A percentile compares a stretch with the other conserved stretches of the same genome.
phyloP scores from a whole-genome alignment of 208 protist genomes.

The Crithidia thermophila region DNA sequence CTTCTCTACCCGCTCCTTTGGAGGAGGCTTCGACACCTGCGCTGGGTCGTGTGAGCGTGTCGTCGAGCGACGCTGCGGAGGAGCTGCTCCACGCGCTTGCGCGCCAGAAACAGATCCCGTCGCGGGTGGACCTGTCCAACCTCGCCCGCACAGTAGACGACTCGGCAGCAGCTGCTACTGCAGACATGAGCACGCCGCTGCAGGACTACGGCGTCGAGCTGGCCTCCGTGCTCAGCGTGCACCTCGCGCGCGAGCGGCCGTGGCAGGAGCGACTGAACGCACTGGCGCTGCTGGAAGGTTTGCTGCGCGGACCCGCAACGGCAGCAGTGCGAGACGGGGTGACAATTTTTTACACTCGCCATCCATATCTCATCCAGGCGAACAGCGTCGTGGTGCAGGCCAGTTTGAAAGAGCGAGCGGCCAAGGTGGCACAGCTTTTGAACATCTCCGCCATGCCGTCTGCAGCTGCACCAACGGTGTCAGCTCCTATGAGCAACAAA shows the following conservation, averaged over 20 bases:
- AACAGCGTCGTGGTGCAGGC: slow-evolving; percentile 50
- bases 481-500: background rate
- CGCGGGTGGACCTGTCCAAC: slow-evolving; percentile 15
- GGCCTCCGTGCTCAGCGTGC: slow-evolving; percentile 26
- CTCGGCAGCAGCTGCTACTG: background rate
- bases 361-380: slow-evolving; percentile 30
- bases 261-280: slow-evolving; percentile 68
- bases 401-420: slow-evolving; percentile 47
- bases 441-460: slow-evolving; percentile 17
- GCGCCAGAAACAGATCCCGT: slow-evolving; percentile 1
- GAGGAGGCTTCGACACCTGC: background rate
- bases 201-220: slow-evolving; percentile 12
- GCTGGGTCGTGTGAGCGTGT: background rate
- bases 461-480: background rate
- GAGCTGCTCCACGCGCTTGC: slow-evolving; percentile 8
- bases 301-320: slow-evolving; percentile 22
- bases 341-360: background rate
- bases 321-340: background rate
- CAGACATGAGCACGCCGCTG: background rate
- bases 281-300: slow-evolving; percentile 47
- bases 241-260: slow-evolving; percentile 32
- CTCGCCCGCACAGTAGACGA: background rate
- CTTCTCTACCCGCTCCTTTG: too few species aligned
- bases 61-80: background rate
- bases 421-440: slow-evolving; percentile 36